Base-by-base conservation (phyloP, 2,329 filamentous ascomycete species). In the Sphaceloma murrayae region DNA sequence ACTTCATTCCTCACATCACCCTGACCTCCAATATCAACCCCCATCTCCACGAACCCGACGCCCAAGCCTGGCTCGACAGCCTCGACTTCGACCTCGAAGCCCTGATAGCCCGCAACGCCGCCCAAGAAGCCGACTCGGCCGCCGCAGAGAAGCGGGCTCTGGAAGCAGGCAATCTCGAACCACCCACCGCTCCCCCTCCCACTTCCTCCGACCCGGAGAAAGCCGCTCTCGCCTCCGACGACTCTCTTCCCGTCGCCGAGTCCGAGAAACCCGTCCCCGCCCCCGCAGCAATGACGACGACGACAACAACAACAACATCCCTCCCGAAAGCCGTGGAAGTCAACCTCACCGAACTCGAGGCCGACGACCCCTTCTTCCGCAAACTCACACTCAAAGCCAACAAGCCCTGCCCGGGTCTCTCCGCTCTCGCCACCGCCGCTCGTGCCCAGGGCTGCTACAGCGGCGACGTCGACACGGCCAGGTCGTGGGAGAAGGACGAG, bases 1-100 rank as follows among this genome's bases (percentile, higher is more conserved):
- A 36, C 14, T 68, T 68, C 53, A 49, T 63, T 40, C 64, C 65
- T 2, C 65, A 68, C 47, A 47, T 68, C 31, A 68, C 65, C 4
- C 49, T 68, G 11, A 67, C 63, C 1, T 62, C 62, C 10, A 56
- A 62, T 17, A 59, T 66, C 16, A 32, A 42, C 0, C 48, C 53
- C 1, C 52, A 52, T 3, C 40, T 50, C 17, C 58, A 62, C 39
- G 47, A 34, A 2, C 29, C 46, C 26, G 52, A 59, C 29, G 56
- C 62, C 0, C 63, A 66, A 44, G 48, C 47, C 22, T 67, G 61
- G 62, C 58, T 67, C 3, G 56, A 62, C 13, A 46, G 46, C 2
- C 48, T 67, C 2, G 19, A 52, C 1, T 49, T 65, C 3, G 30
- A 11, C 24, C 17, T 30, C 7, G 36, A 40, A 24, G 36, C 5